These are phyloP conservation scores for Umbelopsis ramanniana DNA, from an alignment of 192 early-diverging fungal species.

Conservation along the genomic window DNA sequence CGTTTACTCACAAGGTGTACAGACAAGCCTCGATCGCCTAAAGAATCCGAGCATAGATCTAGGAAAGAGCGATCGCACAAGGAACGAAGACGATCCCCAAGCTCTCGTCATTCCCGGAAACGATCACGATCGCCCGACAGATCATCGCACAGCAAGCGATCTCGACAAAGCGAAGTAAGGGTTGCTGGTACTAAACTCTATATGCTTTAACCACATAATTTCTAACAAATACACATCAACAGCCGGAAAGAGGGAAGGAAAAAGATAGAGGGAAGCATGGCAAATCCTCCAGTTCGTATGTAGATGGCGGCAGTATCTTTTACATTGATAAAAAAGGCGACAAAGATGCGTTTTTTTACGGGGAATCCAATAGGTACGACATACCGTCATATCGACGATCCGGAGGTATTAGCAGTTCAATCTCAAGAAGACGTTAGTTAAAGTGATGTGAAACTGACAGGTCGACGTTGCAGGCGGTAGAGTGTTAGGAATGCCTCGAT, in stretches of 20 bases:
- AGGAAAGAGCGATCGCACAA: not conserved
- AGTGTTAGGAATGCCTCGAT: constrained; percentile 32
- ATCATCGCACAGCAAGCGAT: constrained; percentile 6
- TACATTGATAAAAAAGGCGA: constrained; percentile 46
- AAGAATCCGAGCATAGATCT: not conserved
- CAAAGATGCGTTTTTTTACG: constrained; percentile 34
- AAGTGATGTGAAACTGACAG: not conserved
- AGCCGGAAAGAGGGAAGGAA: not conserved
- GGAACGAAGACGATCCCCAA: constrained; percentile 5
- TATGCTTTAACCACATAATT: not conserved
- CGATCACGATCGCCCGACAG: constrained; percentile 16
- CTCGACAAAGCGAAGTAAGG: not conserved
- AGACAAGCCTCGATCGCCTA: not conserved
- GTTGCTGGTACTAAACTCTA: not conserved
- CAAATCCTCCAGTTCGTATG: not conserved
- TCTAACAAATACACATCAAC: not conserved
- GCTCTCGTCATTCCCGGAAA: constrained; percentile 18
- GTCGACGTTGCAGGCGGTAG: constrained; percentile 20
- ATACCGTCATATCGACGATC: constrained; percentile 36
- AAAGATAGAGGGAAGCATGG: too few relatives aligned
- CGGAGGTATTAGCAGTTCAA: constrained; percentile 31
- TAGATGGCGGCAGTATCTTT: constrained; percentile 2
- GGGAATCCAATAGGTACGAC: constrained; percentile 22
- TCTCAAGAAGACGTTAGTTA: not conserved
- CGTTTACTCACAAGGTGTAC: not conserved